A percentile compares a stretch with the other conserved stretches of the same genome.
phyloP scores from a whole-genome alignment of 2,329 filamentous ascomycete species.

The Didymella exigua region DNA sequence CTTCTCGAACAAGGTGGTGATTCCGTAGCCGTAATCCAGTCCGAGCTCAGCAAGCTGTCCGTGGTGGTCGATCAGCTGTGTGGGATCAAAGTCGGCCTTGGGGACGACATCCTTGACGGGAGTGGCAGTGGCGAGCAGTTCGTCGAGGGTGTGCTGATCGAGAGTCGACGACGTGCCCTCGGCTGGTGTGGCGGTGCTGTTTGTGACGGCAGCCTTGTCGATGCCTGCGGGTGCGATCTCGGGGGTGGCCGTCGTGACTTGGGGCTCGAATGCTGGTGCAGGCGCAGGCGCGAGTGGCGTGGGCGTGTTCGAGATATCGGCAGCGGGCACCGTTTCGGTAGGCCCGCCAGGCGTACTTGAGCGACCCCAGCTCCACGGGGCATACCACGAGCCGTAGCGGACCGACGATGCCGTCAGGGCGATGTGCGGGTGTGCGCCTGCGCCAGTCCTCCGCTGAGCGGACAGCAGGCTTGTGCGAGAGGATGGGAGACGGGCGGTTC shows the following conservation, averaged over 20 bases:
- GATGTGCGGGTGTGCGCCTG: constrained; percentile 21
- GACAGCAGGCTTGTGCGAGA: constrained; percentile 35
- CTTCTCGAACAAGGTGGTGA: constrained; percentile 75
- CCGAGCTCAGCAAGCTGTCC: constrained; percentile 85
- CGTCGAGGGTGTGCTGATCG: constrained; percentile 28
- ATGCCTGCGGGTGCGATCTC: constrained; percentile 47
- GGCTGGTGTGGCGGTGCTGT: constrained; percentile 21
- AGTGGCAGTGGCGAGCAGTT: constrained; percentile 23
- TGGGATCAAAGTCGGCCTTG: constrained; percentile 42
- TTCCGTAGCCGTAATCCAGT: constrained; percentile 84
- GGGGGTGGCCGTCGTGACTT: constrained; percentile 39
- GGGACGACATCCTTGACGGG: constrained; percentile 23
- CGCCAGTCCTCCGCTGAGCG: constrained; percentile 34
- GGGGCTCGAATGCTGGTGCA: constrained; percentile 22
- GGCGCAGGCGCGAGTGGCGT: constrained; percentile 16
- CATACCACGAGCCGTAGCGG: constrained; percentile 44
- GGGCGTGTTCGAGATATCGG: constrained; percentile 28
- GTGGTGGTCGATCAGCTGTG: constrained; percentile 72
- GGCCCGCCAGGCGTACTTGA: constrained; percentile 34
- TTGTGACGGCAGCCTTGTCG: constrained; percentile 35
- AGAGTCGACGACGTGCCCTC: constrained; percentile 13
- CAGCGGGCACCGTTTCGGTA: constrained; percentile 25
- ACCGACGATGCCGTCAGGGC: constrained; percentile 34
- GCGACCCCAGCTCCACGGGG: constrained; percentile 44
- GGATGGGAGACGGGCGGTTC: constrained; percentile 24